Conservation (phyloP, 2,329 filamentous ascomycete genomes). For the Hansfordia pulvinata region DNA sequence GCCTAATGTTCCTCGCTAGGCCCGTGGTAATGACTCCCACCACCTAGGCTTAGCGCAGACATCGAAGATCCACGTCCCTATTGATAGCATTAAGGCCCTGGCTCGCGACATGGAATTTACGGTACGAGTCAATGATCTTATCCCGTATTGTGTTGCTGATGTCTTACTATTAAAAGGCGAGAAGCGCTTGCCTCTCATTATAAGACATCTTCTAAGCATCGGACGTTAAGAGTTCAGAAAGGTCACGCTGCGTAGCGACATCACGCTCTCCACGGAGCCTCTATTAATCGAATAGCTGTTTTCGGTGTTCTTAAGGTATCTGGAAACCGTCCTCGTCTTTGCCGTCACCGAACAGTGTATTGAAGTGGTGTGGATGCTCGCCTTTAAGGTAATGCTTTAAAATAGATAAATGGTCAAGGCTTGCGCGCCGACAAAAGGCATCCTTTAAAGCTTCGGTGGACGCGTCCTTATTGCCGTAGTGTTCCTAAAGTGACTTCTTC, state of each 20-base stretch:
- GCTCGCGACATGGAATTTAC: conserved; percentile 5
- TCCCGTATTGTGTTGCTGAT: conserved; percentile 10
- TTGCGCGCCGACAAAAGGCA: conserved; percentile 1
- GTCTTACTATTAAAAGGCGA: no score
- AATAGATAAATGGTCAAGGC: conserved; percentile 1
- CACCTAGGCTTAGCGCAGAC: conserved; percentile 25
- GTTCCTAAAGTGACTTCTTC: conserved; percentile 16
- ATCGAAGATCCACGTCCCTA: conserved; percentile 21
- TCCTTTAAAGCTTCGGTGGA: conserved; percentile 1
- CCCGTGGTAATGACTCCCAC: conserved; percentile 49
- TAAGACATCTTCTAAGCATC: no score
- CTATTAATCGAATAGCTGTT: conserved; percentile 10
- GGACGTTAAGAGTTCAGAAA: no score
- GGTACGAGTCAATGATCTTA: conserved; percentile 2
- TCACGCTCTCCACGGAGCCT: no score
- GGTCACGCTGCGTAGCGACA: no score
- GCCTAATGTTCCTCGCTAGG: conserved; percentile 33
- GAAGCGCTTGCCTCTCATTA: no score
- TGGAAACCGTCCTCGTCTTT: conserved; percentile 13
- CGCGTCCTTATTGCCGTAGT: conserved; percentile 6
- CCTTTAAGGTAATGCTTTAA: conserved; percentile 9
- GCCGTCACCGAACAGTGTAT: conserved; percentile 14
- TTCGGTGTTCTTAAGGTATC: conserved; percentile 5
- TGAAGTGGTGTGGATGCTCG: conserved; percentile 9
- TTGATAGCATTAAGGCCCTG: conserved; percentile 8